Evolutionary conservation across 2,329 filamentous ascomycete species (phyloP).

Genomic region (Calonectria naviculata): DNA sequence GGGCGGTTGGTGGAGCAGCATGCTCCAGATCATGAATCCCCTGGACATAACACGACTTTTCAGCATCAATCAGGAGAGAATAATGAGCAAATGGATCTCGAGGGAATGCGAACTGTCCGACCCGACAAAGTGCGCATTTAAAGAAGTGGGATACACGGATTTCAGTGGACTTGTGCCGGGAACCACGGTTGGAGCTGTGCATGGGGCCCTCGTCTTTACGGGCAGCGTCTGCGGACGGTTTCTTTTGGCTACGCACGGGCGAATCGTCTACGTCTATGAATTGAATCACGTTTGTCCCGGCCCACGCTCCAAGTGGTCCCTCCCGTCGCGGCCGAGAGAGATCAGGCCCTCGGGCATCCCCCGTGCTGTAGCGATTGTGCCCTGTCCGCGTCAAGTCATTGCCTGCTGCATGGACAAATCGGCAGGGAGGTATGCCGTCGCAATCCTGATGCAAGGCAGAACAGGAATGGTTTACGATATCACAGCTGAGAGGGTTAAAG

Average conservation of each 20-base stretch:
- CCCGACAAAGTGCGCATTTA: slow-evolving; percentile 40
- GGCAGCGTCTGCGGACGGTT: slow-evolving; percentile 69
- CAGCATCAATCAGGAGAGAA: slow-evolving; percentile 41
- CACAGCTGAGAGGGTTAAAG: slow-evolving; percentile 30
- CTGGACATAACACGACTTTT: slow-evolving; percentile 26
- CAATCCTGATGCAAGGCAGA: slow-evolving; percentile 68
- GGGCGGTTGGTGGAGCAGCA: slow-evolving; percentile 63
- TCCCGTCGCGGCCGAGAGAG: slow-evolving; percentile 37
- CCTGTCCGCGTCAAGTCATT: slow-evolving; percentile 67
- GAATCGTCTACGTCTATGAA: slow-evolving; percentile 67
- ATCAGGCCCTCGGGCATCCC: slow-evolving; percentile 43
- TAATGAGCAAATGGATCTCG: slow-evolving; percentile 54
- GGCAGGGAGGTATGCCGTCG: slow-evolving; percentile 64
- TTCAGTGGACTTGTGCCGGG: slow-evolving; percentile 47
- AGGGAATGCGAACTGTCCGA: slow-evolving; percentile 49
- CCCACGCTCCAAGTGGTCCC: slow-evolving; percentile 37
- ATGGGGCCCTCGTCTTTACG: slow-evolving; percentile 53
- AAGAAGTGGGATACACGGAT: slow-evolving; percentile 47
- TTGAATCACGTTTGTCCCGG: slow-evolving; percentile 49
- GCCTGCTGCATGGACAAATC: slow-evolving; percentile 73
- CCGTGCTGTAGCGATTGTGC: slow-evolving; percentile 61
- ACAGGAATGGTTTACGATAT: slow-evolving; percentile 71
- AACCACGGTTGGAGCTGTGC: slow-evolving; percentile 35
- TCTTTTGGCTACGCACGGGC: slow-evolving; percentile 64
- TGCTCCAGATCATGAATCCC: slow-evolving; percentile 40